These are phyloP conservation scores for Hyaloperonospora brassicae DNA, from an alignment of 352 stramenopile species.

Conservation along the genomic window DNA sequence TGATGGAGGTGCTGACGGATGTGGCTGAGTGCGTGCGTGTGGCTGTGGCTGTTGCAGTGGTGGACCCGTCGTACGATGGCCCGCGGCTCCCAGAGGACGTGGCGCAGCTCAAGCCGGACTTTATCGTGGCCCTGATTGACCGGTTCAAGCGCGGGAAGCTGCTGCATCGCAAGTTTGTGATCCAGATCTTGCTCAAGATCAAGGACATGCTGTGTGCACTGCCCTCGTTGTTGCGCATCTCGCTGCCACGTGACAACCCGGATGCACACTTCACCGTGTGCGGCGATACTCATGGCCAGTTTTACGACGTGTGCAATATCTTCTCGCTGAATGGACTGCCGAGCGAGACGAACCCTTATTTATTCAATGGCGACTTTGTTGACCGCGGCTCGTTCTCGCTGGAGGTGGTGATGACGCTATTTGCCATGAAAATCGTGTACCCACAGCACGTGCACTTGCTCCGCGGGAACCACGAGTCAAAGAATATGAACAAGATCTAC, in stretches of 20 bases:
- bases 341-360: slow-evolving; percentile 92
- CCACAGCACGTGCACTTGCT: slow-evolving; percentile 91
- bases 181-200: slow-evolving; percentile 91
- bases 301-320: slow-evolving; percentile 99
- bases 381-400: slow-evolving; percentile 98
- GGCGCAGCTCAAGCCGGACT: slow-evolving; percentile 61
- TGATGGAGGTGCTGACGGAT: background rate
- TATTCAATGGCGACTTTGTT: slow-evolving; percentile 99
- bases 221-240: slow-evolving; percentile 87
- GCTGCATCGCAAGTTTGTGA: slow-evolving; percentile 96
- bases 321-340: slow-evolving; percentile 97
- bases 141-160: slow-evolving; percentile 96
- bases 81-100: slow-evolving; percentile 56
- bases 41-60: slow-evolving; percentile 29
- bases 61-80: slow-evolving; percentile 76
- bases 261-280: slow-evolving; percentile 92
- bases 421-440: slow-evolving; percentile 95
- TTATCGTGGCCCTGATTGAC: slow-evolving; percentile 90
- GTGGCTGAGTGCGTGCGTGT: too few relatives aligned
- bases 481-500: slow-evolving; percentile 99
- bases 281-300: slow-evolving; percentile 99
- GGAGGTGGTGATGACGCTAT: slow-evolving; percentile 96
- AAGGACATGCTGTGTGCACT: slow-evolving; percentile 88
- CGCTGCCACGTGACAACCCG: slow-evolving; percentile 31
- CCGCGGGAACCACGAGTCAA: slow-evolving; percentile 97